Conservation (phyloP, 78 protist genomes). For the Monocercomonoides exilis region DNA sequence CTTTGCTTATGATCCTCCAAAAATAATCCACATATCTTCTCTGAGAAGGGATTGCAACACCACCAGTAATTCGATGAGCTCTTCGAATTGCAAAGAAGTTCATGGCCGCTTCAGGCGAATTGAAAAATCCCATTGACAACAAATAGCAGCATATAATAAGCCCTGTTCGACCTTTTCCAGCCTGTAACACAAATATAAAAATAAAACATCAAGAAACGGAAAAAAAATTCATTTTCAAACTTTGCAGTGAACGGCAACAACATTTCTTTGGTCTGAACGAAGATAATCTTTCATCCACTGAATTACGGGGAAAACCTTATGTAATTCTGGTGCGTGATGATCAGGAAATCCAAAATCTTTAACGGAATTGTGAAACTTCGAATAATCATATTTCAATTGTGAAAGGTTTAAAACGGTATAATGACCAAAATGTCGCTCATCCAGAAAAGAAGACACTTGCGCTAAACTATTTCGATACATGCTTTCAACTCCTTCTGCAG, state of each 20-base stretch:
- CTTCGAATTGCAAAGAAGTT: background rate
- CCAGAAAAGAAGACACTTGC: slow-evolving; percentile 8
- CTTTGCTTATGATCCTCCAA: background rate
- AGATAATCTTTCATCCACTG: background rate
- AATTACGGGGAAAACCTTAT: background rate
- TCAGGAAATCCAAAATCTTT: slow-evolving; percentile 33
- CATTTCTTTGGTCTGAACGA: background rate
- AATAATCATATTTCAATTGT: background rate
- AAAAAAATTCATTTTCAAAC: background rate
- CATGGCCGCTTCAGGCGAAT: slow-evolving; percentile 8
- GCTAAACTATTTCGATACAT: slow-evolving; percentile 28
- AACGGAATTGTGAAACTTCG: background rate
- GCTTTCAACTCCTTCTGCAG: slow-evolving; percentile 23
- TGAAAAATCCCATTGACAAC: background rate
- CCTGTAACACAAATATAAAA: background rate
- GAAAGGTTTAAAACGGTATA: slow-evolving; percentile 27
- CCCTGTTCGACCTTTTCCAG: slow-evolving; percentile 22
- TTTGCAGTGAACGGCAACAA: slow-evolving; percentile 1
- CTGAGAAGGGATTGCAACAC: slow-evolving; percentile 30
- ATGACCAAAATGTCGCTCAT: background rate
- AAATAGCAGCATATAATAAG: slow-evolving; percentile 20
- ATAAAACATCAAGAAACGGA: background rate
- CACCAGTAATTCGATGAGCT: background rate
- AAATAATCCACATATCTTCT: slow-evolving; percentile 21
- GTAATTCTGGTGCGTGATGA: slow-evolving; percentile 32